Base-by-base conservation (phyloP, 495 filamentous ascomycete species). In the Aspergillus baeticus region DNA sequence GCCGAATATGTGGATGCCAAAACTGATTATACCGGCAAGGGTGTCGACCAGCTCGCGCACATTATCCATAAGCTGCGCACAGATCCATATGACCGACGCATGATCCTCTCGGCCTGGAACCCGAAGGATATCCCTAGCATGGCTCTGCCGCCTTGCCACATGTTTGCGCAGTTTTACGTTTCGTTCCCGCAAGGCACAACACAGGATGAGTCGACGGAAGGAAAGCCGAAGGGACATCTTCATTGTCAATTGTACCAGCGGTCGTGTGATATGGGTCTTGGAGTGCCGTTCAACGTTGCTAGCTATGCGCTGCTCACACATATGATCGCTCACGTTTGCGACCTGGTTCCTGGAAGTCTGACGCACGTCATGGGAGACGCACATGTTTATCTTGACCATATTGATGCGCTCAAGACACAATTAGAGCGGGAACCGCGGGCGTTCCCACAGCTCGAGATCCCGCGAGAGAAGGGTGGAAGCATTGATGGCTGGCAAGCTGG, bases 81-180 rank as follows among this genome's bases (percentile, higher is more conserved):
- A 3, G 88, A 84, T 60, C 94, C 94, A 0, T 95, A 89, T 65
- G 94, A 98, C 66, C 81, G 94, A 1, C 74, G 94, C 23, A 89
- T 98, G 58, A 89, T 98, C 58, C 78, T 98, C 53, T 86, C 78
- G 52, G 94, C 94, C 1, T 98, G 94, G 94, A 98, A 98, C 66
- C 91, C 91, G 3, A 81, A 81, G 5, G 94, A 96, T 68, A 63
- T 98, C 62, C 72, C 72, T 43, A 85, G 89, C 70, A 98, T 98
- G 94, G 94, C 91, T 2, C 79, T 98, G 17, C 94, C 94, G 59
- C 94, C 95, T 4, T 98, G 94, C 66, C 94, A 98, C 70, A 96
- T 98, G 94, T 96, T 98, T 74, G 93, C 93, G 13, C 95, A 98
- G 73, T 98, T 98, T 65, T 97, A 97, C 63, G 92, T 98, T 35